A percentile compares a stretch with the other conserved stretches of the same genome.
Conservation (phyloP, 2,329 filamentous ascomycete species). For the Mariannaea elegans region DNA sequence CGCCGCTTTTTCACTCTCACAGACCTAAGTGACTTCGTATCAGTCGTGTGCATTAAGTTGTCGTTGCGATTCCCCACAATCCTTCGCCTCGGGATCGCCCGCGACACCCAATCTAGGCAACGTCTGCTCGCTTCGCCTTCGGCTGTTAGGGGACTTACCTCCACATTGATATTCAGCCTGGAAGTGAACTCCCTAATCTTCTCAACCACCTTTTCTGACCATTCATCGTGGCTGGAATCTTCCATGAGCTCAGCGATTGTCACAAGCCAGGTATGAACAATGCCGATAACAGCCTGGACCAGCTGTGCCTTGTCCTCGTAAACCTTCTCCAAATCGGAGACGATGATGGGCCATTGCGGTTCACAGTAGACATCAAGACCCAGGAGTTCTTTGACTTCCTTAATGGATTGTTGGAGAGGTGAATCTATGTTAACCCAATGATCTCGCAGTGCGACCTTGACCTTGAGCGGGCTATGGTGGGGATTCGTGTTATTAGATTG, state of each 20-base stretch:
- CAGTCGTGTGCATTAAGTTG: not conserved
- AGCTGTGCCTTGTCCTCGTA: conserved; percentile 54
- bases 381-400: conserved; percentile 44
- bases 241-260: conserved; percentile 53
- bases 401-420: conserved; percentile 45
- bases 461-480: conserved; percentile 51
- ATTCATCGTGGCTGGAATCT: conserved; percentile 49
- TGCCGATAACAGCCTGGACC: conserved; percentile 47
- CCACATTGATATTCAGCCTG: conserved; percentile 47
- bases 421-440: conserved; percentile 49
- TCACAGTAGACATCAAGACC: conserved; percentile 51
- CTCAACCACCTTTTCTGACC: conserved; percentile 55
- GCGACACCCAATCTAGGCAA: not conserved
- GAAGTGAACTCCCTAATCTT: conserved; percentile 33
- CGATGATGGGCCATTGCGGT: conserved; percentile 55
- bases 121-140: not conserved
- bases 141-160: no score
- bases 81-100: not conserved
- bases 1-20: conserved; percentile 38
- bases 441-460: conserved; percentile 54
- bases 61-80: not conserved
- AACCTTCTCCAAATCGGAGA: conserved; percentile 46
- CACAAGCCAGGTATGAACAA: conserved; percentile 51
- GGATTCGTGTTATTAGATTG: not conserved
- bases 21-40: conserved; percentile 22